phyloP scores from a whole-genome alignment of 164 flowering plant species.

The Chloranthus sessilifolius region DNA sequence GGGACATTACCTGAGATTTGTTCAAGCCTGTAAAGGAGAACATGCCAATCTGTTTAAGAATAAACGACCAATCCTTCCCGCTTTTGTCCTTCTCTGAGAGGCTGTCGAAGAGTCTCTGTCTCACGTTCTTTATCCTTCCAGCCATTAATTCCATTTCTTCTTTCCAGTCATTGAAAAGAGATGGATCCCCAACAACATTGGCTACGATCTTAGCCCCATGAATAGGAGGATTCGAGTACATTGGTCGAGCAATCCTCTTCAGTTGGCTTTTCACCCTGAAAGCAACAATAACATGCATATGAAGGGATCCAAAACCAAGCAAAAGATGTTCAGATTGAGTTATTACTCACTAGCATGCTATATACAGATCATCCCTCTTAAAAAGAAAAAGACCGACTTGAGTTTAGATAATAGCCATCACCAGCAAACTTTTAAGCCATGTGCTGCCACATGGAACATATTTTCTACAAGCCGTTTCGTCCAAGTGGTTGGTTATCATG shows the following conservation, averaged over 20 bases:
- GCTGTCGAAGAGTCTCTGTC: slow-evolving; percentile 71
- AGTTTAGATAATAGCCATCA: too few species aligned
- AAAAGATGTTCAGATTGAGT: background rate
- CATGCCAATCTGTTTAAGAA: slow-evolving; percentile 96
- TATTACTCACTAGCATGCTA: too few species aligned
- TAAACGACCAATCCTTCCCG: slow-evolving; percentile 94
- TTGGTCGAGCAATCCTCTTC: slow-evolving; percentile 93
- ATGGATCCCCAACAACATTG: slow-evolving; percentile 78
- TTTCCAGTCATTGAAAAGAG: slow-evolving; percentile 86
- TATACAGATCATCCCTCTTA: too few species aligned
- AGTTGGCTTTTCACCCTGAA: slow-evolving; percentile 94
- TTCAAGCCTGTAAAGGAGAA: slow-evolving; percentile 94
- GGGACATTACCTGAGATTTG: slow-evolving; percentile 71
- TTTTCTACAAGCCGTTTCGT: too few species aligned
- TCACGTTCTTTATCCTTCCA: slow-evolving; percentile 89
- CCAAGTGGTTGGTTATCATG: too few species aligned
- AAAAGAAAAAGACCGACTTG: too few species aligned
- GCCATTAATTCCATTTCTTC: slow-evolving; percentile 97
- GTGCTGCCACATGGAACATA: too few species aligned
- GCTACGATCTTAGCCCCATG: slow-evolving; percentile 97
- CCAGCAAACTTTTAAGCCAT: too few species aligned
- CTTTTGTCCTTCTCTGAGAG: slow-evolving; percentile 71
- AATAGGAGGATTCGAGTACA: slow-evolving; percentile 96
- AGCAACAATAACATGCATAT: background rate
- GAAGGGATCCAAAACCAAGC: background rate